Percentiles rank a stretch among this genome's conserved stretches.
Evolutionary conservation across 805 yeast genomes (phyloP).

Genomic region (Zygosaccharomyces kombuchaensis): DNA sequence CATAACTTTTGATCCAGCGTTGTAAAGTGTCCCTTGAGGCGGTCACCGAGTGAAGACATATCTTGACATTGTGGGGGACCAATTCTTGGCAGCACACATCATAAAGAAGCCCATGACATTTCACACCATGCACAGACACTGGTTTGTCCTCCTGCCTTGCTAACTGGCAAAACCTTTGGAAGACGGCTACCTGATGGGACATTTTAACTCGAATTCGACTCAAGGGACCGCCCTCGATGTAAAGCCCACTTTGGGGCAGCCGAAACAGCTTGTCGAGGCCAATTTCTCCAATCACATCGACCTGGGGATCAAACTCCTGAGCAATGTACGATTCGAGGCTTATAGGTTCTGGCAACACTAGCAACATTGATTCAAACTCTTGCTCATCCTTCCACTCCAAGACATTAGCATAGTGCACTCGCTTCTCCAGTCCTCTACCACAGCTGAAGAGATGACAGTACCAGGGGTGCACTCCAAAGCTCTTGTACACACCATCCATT

Average conservation of each 20-base stretch:
- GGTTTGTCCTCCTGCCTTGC: constrained; percentile 49
- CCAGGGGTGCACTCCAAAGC: constrained; percentile 92
- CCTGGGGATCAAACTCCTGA: constrained; percentile 14
- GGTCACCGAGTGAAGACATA: constrained; percentile 79
- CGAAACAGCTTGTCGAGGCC: constrained; percentile 80
- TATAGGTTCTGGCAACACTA: constrained; percentile 59
- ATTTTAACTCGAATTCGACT: constrained; percentile 52
- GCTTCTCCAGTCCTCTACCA: constrained; percentile 33
- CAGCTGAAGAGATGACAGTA: constrained; percentile 59
- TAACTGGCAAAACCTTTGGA: constrained; percentile 47
- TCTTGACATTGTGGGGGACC: constrained; percentile 28
- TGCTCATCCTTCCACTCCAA: constrained; percentile 38
- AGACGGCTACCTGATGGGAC: constrained; percentile 59
- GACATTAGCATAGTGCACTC: constrained; percentile 53
- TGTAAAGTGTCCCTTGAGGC: constrained; percentile 72
- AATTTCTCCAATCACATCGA: constrained; percentile 72
- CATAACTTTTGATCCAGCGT: constrained; percentile 37
- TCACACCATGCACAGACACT: constrained; percentile 81
- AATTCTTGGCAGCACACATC: constrained; percentile 33
- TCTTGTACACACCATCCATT: constrained; percentile 36
- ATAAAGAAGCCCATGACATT: constrained; percentile 60
- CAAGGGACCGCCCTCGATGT: constrained; percentile 38
- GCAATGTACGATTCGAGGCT: constrained; percentile 36
- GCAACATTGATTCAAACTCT: constrained; percentile 37
- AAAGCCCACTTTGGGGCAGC: constrained; percentile 57